Evolutionary conservation across 1,284 basidiomycete species (phyloP), one percentile per base, ranked within the genome.

Genomic region (Hemileia vastatrix): DNA sequence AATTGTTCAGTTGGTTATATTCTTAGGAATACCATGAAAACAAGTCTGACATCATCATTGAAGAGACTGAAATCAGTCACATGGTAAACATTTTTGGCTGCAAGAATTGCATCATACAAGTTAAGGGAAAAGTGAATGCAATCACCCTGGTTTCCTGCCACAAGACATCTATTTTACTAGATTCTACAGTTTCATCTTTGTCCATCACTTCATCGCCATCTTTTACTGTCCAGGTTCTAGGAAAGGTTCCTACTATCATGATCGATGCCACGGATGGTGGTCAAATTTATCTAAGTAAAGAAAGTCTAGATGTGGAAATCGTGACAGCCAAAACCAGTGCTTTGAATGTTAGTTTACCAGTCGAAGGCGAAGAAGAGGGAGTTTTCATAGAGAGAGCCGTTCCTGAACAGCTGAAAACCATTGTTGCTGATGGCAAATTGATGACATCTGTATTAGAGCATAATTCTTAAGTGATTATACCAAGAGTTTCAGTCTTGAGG

Each of bases 91-190:
- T 98, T 54, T 98, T 86, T 76, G 86, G 84, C 23, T 96, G 93
- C 82, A 95, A 92, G 79, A 87, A 86, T 71, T 83, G 84, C n/a
- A 88, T 87, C 0, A 80, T 99, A 57, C 78, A 88, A 63, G 80
- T 99, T 75, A 86, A 86, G 74, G 94, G 94, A 74, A 99, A 99
- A 79, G 84, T 92, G 71, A 99, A 98, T 73, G 93, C 92, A 3
- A 84, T 98, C 36, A 90, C 86, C 15, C 79, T 98, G 67, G 83
- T 91, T 56, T 90, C 90, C 73, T 95, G 91, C 79, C 83, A 80
- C 53, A 94, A 93, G 78, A 93, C 88, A 0, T 86, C 88, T 2
- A 80, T 98, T 24, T 83, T 97, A 21, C 81, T 97, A 36, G 90
- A 96, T 51, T 90, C 88, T 1, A 88, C 94, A 36, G 89, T 99